Evolutionary conservation across 2,329 filamentous ascomycete genomes (phyloP).

Genomic region (Hypoxylon sp.): DNA sequence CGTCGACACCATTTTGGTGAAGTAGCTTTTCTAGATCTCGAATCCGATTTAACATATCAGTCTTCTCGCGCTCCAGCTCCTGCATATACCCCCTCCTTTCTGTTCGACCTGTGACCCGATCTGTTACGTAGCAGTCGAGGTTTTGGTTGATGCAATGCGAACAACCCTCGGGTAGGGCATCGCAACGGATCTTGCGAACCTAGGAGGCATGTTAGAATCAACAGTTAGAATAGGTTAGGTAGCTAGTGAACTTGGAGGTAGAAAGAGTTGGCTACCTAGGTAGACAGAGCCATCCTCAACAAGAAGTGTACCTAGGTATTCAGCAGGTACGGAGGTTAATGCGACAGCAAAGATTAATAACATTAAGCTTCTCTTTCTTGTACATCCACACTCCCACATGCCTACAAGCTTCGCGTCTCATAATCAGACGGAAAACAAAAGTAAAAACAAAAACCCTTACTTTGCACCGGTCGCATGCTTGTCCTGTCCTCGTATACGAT

Average conservation of each 20-base stretch:
- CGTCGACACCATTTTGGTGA: slow-evolving; percentile 69
- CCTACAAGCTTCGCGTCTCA: not conserved
- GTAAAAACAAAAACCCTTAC: slow-evolving; percentile 56
- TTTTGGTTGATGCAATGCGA: slow-evolving; percentile 82
- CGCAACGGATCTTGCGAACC: slow-evolving; percentile 89
- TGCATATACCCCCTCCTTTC: slow-evolving; percentile 83
- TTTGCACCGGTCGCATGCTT: slow-evolving; percentile 91
- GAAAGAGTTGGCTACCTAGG: slow-evolving; percentile 20
- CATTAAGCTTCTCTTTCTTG: slow-evolving; percentile 2
- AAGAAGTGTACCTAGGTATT: slow-evolving; percentile 1
- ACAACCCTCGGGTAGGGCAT: slow-evolving; percentile 82
- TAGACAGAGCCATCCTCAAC: slow-evolving; percentile 6
- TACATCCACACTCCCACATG: not conserved
- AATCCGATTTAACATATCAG: slow-evolving; percentile 74
- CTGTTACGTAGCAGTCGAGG: slow-evolving; percentile 84
- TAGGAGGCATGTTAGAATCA: slow-evolving; percentile 39
- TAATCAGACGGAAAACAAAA: slow-evolving; percentile 5
- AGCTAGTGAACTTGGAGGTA: slow-evolving; percentile 9
- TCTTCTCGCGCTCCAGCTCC: slow-evolving; percentile 78
- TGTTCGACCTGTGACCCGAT: slow-evolving; percentile 85
- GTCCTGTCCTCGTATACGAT: slow-evolving; percentile 75
- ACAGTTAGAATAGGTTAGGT: slow-evolving; percentile 17
- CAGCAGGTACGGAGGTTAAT: slow-evolving; percentile 14
- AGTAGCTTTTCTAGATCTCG: slow-evolving; percentile 76
- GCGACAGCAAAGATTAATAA: slow-evolving; percentile 13